These are phyloP conservation scores for Diversispora epigaea DNA, from an alignment of 192 early-diverging fungal genomes.

Conservation along the genomic window DNA sequence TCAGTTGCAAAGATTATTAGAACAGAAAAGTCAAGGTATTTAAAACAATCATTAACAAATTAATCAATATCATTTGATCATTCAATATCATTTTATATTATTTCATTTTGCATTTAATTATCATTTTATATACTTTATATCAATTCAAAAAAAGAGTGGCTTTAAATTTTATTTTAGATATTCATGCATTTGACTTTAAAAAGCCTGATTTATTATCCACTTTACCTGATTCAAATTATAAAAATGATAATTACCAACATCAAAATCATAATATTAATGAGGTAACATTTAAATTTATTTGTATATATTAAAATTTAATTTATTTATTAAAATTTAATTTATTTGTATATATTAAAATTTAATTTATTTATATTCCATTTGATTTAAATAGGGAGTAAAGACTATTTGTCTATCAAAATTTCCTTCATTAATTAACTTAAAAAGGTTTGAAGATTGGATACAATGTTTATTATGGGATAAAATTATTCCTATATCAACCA, in stretches of 20 bases:
- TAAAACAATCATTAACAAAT: background rate
- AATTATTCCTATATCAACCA: constrained; percentile 40
- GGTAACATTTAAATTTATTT: background rate
- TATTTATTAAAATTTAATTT: background rate
- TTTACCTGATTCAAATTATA: background rate
- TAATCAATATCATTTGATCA: background rate
- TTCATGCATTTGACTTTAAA: constrained; percentile 56
- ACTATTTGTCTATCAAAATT: constrained; percentile 21
- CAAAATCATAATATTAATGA: constrained; percentile 1
- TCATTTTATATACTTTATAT: background rate
- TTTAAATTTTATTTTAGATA: constrained; percentile 55
- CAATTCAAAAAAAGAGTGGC: constrained; percentile 35
- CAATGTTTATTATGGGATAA: constrained; percentile 70
- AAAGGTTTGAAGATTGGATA: constrained; percentile 72
- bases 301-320: background rate
- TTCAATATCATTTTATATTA: background rate
- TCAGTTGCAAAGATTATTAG: constrained; percentile 34
- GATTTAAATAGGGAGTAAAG: constrained; percentile 2
- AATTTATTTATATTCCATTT: background rate
- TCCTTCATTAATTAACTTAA: constrained; percentile 40
- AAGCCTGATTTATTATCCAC: background rate
- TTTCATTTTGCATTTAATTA: background rate
- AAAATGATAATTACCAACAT: background rate
- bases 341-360: background rate
- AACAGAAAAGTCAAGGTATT: constrained; percentile 29